Conservation (phyloP, 495 filamentous ascomycete species). For the Trichoderma reesei region DNA sequence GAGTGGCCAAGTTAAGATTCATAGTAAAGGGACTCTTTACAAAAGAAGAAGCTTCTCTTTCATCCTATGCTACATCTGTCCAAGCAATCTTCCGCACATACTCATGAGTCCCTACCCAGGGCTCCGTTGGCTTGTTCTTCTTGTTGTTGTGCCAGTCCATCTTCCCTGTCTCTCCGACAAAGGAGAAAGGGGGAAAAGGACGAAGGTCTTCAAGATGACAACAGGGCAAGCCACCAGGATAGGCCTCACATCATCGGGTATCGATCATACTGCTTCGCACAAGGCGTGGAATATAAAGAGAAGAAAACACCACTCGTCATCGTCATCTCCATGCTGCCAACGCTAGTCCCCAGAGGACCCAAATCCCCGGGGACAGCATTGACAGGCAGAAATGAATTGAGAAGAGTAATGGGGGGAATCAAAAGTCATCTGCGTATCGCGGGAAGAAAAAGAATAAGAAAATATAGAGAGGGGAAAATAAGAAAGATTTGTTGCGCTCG, state of each 20-base stretch:
- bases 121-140: not conserved
- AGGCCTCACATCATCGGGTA: conserved; percentile 1
- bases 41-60: not conserved
- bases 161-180: not conserved
- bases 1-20: not conserved
- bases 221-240: not conserved
- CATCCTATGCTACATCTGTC: not conserved
- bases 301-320: not conserved
- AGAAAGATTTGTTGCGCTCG: not conserved
- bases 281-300: not conserved
- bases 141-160: not conserved
- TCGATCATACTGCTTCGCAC: conserved; percentile 8
- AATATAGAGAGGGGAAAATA: not conserved
- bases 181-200: not conserved
- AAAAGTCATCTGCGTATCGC: not conserved
- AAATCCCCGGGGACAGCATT: not conserved
- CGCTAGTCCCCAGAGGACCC: not conserved
- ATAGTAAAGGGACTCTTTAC: not conserved
- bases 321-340: not conserved
- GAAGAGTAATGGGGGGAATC: not conserved
- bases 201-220: not conserved
- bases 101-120: not conserved
- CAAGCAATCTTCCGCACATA: conserved; percentile 4
- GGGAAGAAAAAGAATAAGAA: not conserved
- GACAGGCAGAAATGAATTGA: not conserved